Evolutionary conservation across 345 rosid genomes (phyloP), one percentile per base, ranked within the genome.

Genomic region (Bruguiera sexangula): DNA sequence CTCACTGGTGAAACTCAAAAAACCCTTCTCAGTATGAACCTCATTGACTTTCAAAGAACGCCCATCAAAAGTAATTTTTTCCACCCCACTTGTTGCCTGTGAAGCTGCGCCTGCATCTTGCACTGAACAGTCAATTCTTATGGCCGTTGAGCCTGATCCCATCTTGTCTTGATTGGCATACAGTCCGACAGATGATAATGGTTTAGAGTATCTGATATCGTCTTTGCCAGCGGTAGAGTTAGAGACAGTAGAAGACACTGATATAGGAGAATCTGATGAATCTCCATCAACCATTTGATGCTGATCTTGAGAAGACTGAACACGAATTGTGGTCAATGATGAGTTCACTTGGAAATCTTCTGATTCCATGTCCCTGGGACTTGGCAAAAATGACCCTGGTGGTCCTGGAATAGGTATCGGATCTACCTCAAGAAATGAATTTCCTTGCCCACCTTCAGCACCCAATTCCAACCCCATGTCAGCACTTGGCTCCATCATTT

Each of bases 321-420:
- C 82, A 60, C 85, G 89, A 79, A 89, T 86, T n/a, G 92, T 86
- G 69, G 96, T 90, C 59, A 88, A 72, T 3, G 99, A 95, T 3
- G 99, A 92, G 81, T 90, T 95, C 62, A 94, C 99, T 82, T 85
- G 93, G 79, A 86, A 88, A 64, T 95, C 99, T 67, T 92, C 99
- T 1, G 88, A 88, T 43, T 89, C 83, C 89, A 88, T 83, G 73
- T 85, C 97, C 51, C 96, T 80, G 29, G 98, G 98, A 79, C 98
- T 94, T 0, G 98, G 97, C 81, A 94, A 82, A 83, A 89, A 91
- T 22, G 98, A 94, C 3, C 98, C 98, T 0, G 98, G 98, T 63
- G 98, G 98, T 52, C 98, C 98, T 18, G 98, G 98, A 60, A 94
- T 94, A 46, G 91, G 96, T 76, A 94, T 94, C 5, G 93, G 90